These are phyloP conservation scores for Paracoccidioides lutzii DNA, from an alignment of 2,329 filamentous ascomycete species.

Conservation along the genomic window DNA sequence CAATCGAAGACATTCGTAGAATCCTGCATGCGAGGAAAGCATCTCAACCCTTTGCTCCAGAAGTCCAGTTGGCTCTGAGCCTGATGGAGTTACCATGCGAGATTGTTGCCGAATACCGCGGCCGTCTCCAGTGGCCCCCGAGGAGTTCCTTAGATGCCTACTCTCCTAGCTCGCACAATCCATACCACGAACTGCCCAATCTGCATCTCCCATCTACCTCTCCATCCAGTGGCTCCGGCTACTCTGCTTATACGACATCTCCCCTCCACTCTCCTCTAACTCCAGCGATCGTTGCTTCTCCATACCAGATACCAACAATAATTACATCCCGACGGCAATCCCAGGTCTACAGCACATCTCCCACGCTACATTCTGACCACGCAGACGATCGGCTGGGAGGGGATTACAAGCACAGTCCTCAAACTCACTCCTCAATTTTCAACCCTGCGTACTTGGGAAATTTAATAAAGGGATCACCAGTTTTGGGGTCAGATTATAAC, in stretches of 20 bases:
- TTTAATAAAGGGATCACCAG: constrained; percentile 19
- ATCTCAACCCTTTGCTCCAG: constrained; percentile 43
- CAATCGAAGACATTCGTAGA: constrained; percentile 75
- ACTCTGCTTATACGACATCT: constrained; percentile 28
- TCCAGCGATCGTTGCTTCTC: constrained; percentile 25
- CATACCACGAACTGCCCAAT: constrained; percentile 22
- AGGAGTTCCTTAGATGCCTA: constrained; percentile 26
- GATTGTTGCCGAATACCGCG: constrained; percentile 55
- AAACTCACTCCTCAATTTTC: constrained; percentile 26
- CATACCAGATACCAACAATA: constrained; percentile 23
- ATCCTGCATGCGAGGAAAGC: constrained; percentile 58
- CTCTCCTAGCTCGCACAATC: constrained; percentile 25
- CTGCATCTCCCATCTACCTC: constrained; percentile 23
- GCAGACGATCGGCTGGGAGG: constrained; percentile 20
- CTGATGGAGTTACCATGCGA: constrained; percentile 64
- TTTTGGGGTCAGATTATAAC: constrained; percentile 19
- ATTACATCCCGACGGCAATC: constrained; percentile 25
- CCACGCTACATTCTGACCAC: constrained; percentile 24
- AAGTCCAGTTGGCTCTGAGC: constrained; percentile 48
- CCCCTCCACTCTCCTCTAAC: constrained; percentile 29
- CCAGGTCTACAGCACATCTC: constrained; percentile 24
- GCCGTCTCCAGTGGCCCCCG: constrained; percentile 51
- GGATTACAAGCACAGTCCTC: constrained; percentile 20
- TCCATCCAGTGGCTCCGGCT: constrained; percentile 25
- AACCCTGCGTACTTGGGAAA: constrained; percentile 27